Conservation (phyloP, 305 asterid species). For the Fraxinus albicans region DNA sequence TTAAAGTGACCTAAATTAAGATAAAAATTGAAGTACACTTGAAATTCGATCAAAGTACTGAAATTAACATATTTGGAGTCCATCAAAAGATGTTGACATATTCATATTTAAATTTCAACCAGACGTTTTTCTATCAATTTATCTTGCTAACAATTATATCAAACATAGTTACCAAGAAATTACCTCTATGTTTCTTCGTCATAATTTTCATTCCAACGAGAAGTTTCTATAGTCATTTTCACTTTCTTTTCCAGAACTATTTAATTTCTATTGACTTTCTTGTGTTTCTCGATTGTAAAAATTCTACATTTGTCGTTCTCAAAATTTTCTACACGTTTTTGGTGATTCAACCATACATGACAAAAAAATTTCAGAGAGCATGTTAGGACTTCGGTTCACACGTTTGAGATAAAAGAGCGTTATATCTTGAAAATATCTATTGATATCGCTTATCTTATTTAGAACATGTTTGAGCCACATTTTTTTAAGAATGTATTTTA, state of each 20-base stretch:
- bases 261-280: background rate
- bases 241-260: background rate
- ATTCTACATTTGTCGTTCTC: background rate
- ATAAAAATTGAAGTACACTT: too few species aligned
- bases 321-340: background rate
- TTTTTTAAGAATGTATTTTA: too few species aligned
- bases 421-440: background rate
- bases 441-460: too few species aligned
- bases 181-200: background rate
- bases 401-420: background rate
- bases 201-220: background rate
- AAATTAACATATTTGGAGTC: background rate
- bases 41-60: too few species aligned
- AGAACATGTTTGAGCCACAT: too few species aligned
- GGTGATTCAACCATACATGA: background rate
- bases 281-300: too few species aligned
- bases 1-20: too few species aligned
- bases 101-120: background rate
- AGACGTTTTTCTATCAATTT: background rate
- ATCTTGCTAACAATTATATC: background rate
- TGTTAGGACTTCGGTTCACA: background rate
- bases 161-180: background rate
- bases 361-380: background rate
- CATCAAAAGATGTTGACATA: background rate
- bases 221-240: background rate